Percentiles rank a stretch among this genome's conserved stretches.
Evolutionary conservation across 192 early-diverging fungal species (phyloP).

Genomic region (Backusella mclennaniae): DNA sequence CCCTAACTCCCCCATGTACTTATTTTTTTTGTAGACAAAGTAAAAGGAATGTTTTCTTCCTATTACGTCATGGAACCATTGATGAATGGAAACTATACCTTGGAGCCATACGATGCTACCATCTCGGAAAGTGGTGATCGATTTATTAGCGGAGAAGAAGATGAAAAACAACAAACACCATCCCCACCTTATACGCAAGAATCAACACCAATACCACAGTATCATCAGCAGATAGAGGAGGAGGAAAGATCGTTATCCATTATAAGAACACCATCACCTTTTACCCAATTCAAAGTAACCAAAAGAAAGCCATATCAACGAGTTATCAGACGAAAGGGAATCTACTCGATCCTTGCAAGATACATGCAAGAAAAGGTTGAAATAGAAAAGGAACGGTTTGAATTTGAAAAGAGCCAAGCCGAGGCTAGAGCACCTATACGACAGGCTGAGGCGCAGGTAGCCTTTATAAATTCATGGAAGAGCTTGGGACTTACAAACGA

Average conservation of each 20-base stretch:
- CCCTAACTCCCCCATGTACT: not conserved
- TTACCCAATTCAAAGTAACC: not conserved
- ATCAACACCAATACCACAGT: not conserved
- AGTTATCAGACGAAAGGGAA: not conserved
- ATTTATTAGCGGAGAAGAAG: not conserved
- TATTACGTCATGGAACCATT: not conserved
- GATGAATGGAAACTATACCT: not conserved
- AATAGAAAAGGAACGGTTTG: not conserved
- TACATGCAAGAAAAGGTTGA: not conserved
- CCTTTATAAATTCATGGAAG: not conserved
- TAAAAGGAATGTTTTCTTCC: not conserved
- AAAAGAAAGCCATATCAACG: not conserved
- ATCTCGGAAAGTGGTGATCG: not conserved
- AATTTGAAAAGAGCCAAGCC: not conserved
- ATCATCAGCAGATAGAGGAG: not conserved
- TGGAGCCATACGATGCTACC: not conserved
- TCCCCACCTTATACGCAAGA: not conserved
- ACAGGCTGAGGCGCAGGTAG: not conserved
- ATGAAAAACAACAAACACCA: not conserved
- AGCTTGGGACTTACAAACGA: not conserved
- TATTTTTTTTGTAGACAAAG: not conserved
- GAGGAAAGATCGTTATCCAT: not conserved
- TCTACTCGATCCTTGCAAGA: not conserved
- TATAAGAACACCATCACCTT: not conserved
- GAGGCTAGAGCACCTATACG: not conserved